phyloP scores from a whole-genome alignment of 148 eudicot genomes.

The Hydrangea macrophylla region DNA sequence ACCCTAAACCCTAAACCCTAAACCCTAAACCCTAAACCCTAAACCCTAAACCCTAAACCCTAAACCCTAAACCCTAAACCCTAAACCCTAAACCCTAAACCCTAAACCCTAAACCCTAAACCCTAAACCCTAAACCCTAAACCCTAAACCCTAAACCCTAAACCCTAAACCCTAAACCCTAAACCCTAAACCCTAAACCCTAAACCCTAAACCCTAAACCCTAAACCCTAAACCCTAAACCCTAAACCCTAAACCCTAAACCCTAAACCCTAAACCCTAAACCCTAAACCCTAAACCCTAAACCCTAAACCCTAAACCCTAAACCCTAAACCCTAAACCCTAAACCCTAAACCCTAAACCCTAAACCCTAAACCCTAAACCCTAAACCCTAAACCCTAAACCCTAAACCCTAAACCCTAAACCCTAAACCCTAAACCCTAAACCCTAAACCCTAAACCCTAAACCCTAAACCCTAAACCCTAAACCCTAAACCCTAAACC shows the following conservation, averaged over 20 bases:
- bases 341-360: neutral
- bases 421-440: constrained; percentile 7
- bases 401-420: constrained; percentile 9
- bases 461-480: constrained; percentile 15
- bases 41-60: constrained; percentile 26
- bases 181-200: neutral
- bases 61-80: constrained; percentile 25
- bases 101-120: constrained; percentile 14
- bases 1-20: constrained; percentile 32
- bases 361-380: constrained; percentile 4
- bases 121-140: constrained; percentile 21
- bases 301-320: neutral
- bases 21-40: constrained; percentile 32
- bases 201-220: neutral
- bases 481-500: constrained; percentile 11
- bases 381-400: constrained; percentile 11
- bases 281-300: constrained; percentile 9
- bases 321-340: neutral
- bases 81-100: constrained; percentile 21
- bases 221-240: neutral
- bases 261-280: constrained; percentile 7
- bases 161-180: constrained; percentile 15
- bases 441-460: constrained; percentile 12
- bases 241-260: constrained; percentile 6
- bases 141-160: constrained; percentile 18